Percentiles rank a stretch among this genome's conserved stretches.
Conservation (phyloP, 169 alveolate species). For the Eimeria maxima region DNA sequence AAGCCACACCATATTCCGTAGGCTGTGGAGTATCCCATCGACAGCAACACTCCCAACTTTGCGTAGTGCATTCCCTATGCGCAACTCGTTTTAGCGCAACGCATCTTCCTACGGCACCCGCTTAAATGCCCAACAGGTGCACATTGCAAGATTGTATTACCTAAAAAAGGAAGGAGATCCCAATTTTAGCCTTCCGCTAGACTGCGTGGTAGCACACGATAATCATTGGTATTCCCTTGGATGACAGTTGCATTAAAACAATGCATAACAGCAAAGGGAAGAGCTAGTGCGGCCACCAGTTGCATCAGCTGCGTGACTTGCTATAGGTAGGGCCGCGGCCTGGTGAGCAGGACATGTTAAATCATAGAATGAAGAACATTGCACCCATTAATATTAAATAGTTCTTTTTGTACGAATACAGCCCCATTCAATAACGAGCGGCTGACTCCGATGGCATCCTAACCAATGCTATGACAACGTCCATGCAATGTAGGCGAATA, state of each 20-base stretch:
- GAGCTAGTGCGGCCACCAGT: neutral
- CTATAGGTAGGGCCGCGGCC: too few species aligned
- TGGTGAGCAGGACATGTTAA: too few species aligned
- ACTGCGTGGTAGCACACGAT: neutral
- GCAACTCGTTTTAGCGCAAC: neutral
- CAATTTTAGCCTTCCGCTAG: neutral
- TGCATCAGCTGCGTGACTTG: too few species aligned
- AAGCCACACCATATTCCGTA: neutral
- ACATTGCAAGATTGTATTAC: neutral
- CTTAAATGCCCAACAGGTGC: neutral
- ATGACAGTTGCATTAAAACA: neutral
- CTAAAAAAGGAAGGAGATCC: neutral
- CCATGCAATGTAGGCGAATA: too few species aligned
- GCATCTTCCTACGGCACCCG: neutral
- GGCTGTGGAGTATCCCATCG: neutral
- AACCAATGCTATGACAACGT: too few species aligned
- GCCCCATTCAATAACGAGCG: too few species aligned
- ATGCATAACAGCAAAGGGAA: neutral
- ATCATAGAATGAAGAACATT: too few species aligned
- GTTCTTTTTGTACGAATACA: too few species aligned
- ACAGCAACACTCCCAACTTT: neutral
- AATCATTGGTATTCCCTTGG: neutral
- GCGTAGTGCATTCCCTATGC: neutral
- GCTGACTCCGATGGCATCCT: too few species aligned
- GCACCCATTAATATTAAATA: too few species aligned